Conservation (phyloP, 257 asterid genomes). For the Coffea eugenioides region DNA sequence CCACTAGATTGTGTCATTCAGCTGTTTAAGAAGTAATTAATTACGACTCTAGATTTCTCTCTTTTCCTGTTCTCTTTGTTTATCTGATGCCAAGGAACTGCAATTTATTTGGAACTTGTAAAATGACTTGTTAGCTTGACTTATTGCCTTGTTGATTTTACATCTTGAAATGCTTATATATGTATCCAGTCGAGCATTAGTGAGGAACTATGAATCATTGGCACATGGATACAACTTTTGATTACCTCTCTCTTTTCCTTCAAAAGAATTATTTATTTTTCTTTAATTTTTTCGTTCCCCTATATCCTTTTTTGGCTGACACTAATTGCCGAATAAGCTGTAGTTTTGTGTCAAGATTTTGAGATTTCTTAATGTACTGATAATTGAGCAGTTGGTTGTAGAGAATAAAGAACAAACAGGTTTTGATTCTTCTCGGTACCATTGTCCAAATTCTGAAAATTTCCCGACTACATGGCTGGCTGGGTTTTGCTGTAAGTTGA, state of each 20-base stretch:
- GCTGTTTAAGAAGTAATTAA: background rate
- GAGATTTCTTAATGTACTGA: background rate
- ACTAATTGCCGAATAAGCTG: too few relatives aligned
- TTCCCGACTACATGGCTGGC: background rate
- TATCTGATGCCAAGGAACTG: too few relatives aligned
- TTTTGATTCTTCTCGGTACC: background rate
- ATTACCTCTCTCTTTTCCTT: background rate
- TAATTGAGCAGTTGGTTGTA: constrained; percentile 84
- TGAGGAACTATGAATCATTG: background rate
- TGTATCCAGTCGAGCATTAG: too few relatives aligned
- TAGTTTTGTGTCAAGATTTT: background rate
- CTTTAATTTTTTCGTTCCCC: background rate
- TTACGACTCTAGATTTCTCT: background rate
- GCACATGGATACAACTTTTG: background rate
- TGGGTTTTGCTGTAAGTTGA: background rate
- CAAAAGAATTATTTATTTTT: too few relatives aligned
- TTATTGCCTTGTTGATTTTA: background rate
- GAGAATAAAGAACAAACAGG: constrained; percentile 70
- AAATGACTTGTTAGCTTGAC: background rate
- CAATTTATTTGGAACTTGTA: too few relatives aligned
- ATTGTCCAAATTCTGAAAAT: background rate
- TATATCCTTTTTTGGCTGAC: too few relatives aligned
- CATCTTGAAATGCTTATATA: background rate
- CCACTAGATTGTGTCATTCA: background rate
- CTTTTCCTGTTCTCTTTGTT: too few relatives aligned